Evolutionary conservation across 2,329 filamentous ascomycete species (phyloP).

Genomic region (Colletotrichum zoysiae): DNA sequence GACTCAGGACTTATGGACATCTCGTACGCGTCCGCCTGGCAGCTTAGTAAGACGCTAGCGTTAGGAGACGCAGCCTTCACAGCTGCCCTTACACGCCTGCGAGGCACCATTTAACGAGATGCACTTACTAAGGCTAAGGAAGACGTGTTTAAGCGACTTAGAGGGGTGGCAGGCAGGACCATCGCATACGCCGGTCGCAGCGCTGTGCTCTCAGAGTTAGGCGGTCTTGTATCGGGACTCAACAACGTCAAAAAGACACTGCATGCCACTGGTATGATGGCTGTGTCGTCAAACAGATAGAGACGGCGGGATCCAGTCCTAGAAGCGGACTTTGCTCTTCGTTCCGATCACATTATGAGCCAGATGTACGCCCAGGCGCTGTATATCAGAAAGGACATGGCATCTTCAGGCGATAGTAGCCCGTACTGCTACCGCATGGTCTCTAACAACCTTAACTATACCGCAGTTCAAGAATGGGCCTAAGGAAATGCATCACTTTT

Average conservation of each 20-base stretch:
- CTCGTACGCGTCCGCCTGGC: slow-evolving; percentile 58
- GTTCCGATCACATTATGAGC: too few relatives aligned
- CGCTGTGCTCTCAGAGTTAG: too few relatives aligned
- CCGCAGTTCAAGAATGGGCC: slow-evolving; percentile 51
- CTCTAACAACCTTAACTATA: slow-evolving; percentile 53
- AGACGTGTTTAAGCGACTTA: not conserved
- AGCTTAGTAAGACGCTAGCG: slow-evolving; percentile 56
- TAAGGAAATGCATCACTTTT: too few relatives aligned
- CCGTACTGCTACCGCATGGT: slow-evolving; percentile 46
- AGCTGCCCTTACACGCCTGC: slow-evolving; percentile 44
- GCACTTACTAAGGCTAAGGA: not conserved
- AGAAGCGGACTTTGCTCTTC: too few relatives aligned
- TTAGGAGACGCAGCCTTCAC: slow-evolving; percentile 51
- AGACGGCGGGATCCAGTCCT: too few relatives aligned
- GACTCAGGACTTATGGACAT: slow-evolving; percentile 57
- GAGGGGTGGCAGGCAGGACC: too few relatives aligned
- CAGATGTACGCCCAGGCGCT: not conserved
- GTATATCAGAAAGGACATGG: not conserved
- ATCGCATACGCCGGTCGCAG: too few relatives aligned
- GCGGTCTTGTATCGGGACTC: too few relatives aligned
- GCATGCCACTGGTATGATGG: too few relatives aligned
- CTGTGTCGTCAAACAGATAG: too few relatives aligned
- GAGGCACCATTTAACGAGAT: not conserved
- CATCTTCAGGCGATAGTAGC: too few relatives aligned
- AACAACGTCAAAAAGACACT: too few relatives aligned